These are phyloP conservation scores for Hydnomerulius pinastri DNA, from an alignment of 768 basidiomycete species.

Conservation along the genomic window DNA sequence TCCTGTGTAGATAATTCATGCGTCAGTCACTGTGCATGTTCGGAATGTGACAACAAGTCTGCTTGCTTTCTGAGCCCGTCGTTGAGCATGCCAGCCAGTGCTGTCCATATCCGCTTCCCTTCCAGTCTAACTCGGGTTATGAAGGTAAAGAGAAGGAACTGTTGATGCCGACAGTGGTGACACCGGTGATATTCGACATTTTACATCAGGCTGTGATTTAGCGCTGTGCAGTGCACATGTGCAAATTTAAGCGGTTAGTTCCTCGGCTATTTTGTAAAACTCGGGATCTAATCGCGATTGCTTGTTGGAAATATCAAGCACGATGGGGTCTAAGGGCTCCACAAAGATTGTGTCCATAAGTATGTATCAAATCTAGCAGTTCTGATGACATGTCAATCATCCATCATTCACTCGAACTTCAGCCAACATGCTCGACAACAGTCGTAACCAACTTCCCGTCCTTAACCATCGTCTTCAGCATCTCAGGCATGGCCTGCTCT, in stretches of 20 bases:
- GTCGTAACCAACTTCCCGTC: conserved; percentile 85
- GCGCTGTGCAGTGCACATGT: no score
- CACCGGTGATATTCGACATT: background rate
- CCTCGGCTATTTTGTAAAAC: no score
- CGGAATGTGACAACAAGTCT: background rate
- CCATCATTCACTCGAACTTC: conserved; percentile 5
- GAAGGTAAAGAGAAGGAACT: background rate
- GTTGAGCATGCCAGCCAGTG: conserved; percentile 73
- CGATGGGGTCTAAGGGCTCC: no score
- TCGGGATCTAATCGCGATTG: no score
- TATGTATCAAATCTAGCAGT: no score
- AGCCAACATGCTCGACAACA: conserved; percentile 85
- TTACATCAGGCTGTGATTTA: background rate
- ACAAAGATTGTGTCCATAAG: no score
- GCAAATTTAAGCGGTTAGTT: no score
- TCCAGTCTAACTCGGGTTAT: background rate
- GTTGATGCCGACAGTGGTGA: conserved; percentile 1
- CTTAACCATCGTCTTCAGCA: conserved; percentile 84
- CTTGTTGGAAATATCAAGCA: no score
- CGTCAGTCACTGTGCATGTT: background rate
- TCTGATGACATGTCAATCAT: background rate
- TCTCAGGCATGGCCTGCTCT: conserved; percentile 92
- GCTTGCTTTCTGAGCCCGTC: conserved; percentile 58
- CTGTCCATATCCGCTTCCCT: conserved; percentile 58
- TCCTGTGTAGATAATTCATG: conserved; percentile 32